phyloP scores from a whole-genome alignment of 1,284 basidiomycete genomes.

The Heterobasidion irregulare region DNA sequence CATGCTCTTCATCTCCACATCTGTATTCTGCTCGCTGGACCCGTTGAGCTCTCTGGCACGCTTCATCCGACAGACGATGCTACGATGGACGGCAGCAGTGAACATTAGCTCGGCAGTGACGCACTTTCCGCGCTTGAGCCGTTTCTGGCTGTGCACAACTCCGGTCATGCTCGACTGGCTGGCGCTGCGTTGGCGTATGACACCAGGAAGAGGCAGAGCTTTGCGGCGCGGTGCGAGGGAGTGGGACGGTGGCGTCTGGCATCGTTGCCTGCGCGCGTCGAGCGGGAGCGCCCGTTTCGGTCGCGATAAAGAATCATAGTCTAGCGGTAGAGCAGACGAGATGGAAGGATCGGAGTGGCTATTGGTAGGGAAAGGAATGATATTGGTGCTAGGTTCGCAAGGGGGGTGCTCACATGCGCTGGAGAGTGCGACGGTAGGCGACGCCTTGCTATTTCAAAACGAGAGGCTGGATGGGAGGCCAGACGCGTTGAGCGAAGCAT shows the following conservation, averaged over 20 bases:
- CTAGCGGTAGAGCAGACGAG: not conserved
- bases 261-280: not conserved
- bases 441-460: not conserved
- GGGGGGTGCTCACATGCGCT: not conserved
- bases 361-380: not conserved
- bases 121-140: constrained; percentile 25
- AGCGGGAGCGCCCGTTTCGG: not conserved
- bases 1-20: constrained; percentile 8
- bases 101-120: constrained; percentile 30
- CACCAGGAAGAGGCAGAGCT: not conserved
- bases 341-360: not conserved
- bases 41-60: not conserved
- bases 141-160: constrained; percentile 15
- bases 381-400: not conserved
- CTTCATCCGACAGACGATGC: constrained; percentile 18
- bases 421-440: constrained; percentile 1
- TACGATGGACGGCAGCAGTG: constrained; percentile 30
- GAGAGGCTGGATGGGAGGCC: not conserved
- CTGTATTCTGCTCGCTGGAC: constrained; percentile 1
- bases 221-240: not conserved
- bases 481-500: not conserved
- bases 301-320: not conserved
- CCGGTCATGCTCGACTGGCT: not conserved
- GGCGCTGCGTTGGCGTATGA: not conserved
- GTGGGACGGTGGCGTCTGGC: not conserved